phyloP scores from a whole-genome alignment of 768 basidiomycete species.

The Mycena maculata region DNA sequence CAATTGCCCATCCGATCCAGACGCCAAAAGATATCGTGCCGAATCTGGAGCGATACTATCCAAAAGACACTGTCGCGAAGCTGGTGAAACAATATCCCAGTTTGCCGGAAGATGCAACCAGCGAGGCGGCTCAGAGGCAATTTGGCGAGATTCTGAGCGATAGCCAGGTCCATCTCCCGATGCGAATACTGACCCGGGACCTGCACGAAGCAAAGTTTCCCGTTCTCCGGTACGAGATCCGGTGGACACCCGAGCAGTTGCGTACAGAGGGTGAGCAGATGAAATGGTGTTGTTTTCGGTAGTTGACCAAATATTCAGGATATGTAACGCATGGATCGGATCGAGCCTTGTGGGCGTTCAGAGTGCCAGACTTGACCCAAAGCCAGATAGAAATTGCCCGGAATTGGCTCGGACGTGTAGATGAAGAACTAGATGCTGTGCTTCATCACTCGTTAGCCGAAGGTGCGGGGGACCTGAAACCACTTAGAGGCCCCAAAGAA shows the following conservation, averaged over 20 bases:
- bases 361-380: slow-evolving; percentile 58
- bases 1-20: slow-evolving; percentile 71
- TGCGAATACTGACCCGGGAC: slow-evolving; percentile 71
- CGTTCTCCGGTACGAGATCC: slow-evolving; percentile 73
- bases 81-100: slow-evolving; percentile 59
- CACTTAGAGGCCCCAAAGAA: slow-evolving; percentile 47
- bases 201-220: slow-evolving; percentile 68
- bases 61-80: slow-evolving; percentile 55
- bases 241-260: slow-evolving; percentile 73
- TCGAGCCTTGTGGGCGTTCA: slow-evolving; percentile 69
- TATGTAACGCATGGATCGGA: slow-evolving; percentile 81
- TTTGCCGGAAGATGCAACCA: slow-evolving; percentile 53
- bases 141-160: slow-evolving; percentile 72
- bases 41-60: slow-evolving; percentile 74
- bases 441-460: too few species aligned
- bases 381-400: slow-evolving; percentile 62
- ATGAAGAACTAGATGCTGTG: slow-evolving; percentile 55
- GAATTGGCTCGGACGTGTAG: slow-evolving; percentile 66
- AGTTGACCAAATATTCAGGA: slow-evolving; percentile 49
- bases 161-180: slow-evolving; percentile 76
- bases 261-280: slow-evolving; percentile 59
- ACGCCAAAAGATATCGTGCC: slow-evolving; percentile 61
- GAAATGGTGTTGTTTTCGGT: neutral
- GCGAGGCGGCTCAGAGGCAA: slow-evolving; percentile 56
- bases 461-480: slow-evolving; percentile 43